These are phyloP conservation scores for Pythium chondricola DNA, from an alignment of 352 stramenopile genomes.

Conservation along the genomic window DNA sequence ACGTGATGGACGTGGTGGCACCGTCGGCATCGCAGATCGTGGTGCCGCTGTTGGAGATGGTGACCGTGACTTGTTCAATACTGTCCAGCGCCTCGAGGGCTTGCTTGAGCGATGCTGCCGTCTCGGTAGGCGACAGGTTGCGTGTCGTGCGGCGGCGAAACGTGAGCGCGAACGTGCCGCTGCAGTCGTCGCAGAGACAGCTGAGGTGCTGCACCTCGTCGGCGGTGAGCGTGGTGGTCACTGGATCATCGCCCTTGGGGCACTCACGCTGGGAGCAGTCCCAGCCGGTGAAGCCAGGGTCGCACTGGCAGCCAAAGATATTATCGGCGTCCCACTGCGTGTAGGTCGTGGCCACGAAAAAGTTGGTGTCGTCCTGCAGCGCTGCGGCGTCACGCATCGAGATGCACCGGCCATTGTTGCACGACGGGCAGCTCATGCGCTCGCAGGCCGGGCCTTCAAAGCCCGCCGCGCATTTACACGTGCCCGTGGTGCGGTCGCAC, in stretches of 20 bases:
- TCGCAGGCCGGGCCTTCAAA: slow-evolving; percentile 80
- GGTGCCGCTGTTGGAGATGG: slow-evolving; percentile 3
- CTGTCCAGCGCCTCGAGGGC: slow-evolving; percentile 59
- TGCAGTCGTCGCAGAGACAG: slow-evolving; percentile 49
- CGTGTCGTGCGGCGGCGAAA: slow-evolving; percentile 54
- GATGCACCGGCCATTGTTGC: slow-evolving; percentile 57
- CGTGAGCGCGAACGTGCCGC: slow-evolving; percentile 50
- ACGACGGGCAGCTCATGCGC: slow-evolving; percentile 50
- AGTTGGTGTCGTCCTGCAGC: slow-evolving; percentile 62
- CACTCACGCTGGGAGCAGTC: slow-evolving; percentile 62
- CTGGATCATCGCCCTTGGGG: slow-evolving; percentile 53
- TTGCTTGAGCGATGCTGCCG: slow-evolving; percentile 26
- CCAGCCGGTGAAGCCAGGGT: slow-evolving; percentile 50
- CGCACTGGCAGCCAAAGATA: slow-evolving; percentile 72
- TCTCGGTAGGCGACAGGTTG: slow-evolving; percentile 36
- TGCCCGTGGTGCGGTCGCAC: slow-evolving; percentile 70
- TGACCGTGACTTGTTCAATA: slow-evolving; percentile 40
- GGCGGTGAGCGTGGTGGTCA: slow-evolving; percentile 24
- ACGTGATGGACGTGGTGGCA: slow-evolving; percentile 52
- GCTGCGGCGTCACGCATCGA: slow-evolving; percentile 58
- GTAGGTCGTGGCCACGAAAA: slow-evolving; percentile 57
- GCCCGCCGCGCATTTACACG: slow-evolving; percentile 43
- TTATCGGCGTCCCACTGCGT: slow-evolving; percentile 68
- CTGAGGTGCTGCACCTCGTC: slow-evolving; percentile 46
- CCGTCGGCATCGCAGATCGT: slow-evolving; percentile 32